Evolutionary conservation across 768 basidiomycete genomes (phyloP).

Genomic region (Xerocomus spinulosus): DNA sequence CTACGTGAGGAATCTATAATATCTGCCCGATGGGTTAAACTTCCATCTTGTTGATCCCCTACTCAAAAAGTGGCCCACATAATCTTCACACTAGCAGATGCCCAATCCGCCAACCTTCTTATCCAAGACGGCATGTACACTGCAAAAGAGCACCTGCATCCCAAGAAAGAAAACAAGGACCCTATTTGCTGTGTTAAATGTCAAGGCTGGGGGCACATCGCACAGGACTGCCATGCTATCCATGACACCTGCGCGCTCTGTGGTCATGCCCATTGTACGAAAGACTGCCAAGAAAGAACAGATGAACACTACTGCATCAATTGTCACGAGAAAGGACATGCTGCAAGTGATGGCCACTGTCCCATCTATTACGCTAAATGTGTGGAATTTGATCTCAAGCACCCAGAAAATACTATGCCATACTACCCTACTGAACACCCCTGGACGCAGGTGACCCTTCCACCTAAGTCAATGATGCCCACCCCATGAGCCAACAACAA

Average conservation of each 20-base stretch:
- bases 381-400: neutral
- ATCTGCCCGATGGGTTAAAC: no score
- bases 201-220: constrained; percentile 3
- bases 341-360: neutral
- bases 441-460: neutral
- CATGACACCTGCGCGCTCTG: neutral
- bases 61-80: no score
- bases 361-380: neutral
- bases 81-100: no score
- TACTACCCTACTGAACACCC: constrained; percentile 3
- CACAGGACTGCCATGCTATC: neutral
- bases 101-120: no score
- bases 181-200: neutral
- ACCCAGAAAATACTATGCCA: constrained; percentile 1
- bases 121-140: neutral
- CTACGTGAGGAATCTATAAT: no score
- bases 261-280: neutral
- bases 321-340: neutral
- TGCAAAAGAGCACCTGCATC: no score
- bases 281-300: neutral
- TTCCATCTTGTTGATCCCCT: no score
- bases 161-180: constrained; percentile 1
- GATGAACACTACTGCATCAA: neutral
- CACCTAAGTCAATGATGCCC: no score
- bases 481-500: no score